Base-by-base conservation (phyloP, 108 stramenopile species). In the Pseudonitzschia multiseries region DNA sequence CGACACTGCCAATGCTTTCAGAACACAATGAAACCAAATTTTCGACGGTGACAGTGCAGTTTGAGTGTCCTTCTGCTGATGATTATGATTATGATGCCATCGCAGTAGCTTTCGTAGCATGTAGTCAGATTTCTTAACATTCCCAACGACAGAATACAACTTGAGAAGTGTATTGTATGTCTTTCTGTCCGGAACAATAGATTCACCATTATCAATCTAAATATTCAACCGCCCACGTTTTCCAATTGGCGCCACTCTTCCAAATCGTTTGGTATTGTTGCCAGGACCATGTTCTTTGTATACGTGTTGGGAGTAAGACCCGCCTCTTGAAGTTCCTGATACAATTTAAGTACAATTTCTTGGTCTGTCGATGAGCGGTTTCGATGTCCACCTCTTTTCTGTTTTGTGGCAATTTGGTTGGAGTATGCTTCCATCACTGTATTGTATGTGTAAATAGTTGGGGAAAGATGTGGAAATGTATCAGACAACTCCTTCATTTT, bases 391-490 rank as follows among this genome's bases (percentile, higher is more conserved):
- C 32, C 5, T 13, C n/a, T 46, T 66, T 60, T 75, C 42, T 17
- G 27, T 26, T 24, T 68, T 57, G 29, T 70, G 13, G 4, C 24
- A 22, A 51, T 22, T 76, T 69, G 36, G 18, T 75, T 75, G 21
- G 56, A 50, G 15, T 57, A 76, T 8, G 69, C 75, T 70, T 76
- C 69, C 24, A 77, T 22, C 29, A 71, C 70, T 29, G 77, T 63
- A 66, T 71, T 77, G 31, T 65, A 65, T 1, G 77, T 41, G 40
- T 42, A 71, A 29, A 57, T 71, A 24, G 28, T 65, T 41, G 77
- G 77, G 5, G 31, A 40, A 31, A 77, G 29, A 50, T 76, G 69
- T 12, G 75, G 28, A 59, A 73, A 73, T 0, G n/a, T 36, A 0
- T 57, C 44, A 1, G 74, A 24, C 15, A 68, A 36, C 20, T 46